Conservation (phyloP, 2,329 filamentous ascomycete species). For the Tolypocladium tundrense region DNA sequence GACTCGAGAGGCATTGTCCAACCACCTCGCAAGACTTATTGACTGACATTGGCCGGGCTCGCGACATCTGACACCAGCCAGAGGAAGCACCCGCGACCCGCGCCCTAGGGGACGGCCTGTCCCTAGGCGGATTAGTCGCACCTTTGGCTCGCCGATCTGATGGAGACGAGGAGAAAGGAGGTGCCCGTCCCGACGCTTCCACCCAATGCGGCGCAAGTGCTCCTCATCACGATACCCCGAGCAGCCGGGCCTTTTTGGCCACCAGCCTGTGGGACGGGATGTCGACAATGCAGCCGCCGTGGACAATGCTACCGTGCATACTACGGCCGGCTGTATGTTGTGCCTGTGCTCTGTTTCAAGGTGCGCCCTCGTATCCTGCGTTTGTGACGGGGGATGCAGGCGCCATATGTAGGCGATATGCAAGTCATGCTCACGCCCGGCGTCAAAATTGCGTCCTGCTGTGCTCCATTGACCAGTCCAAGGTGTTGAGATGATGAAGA, state of each 20-base stretch:
- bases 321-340: neutral
- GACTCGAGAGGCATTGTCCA: conserved; percentile 14
- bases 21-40: conserved; percentile 16
- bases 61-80: conserved; percentile 8
- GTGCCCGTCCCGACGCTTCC: neutral
- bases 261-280: neutral
- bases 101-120: conserved; percentile 5
- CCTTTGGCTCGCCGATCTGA: neutral
- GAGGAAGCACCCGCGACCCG: conserved; percentile 9
- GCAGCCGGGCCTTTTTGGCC: neutral
- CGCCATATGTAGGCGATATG: conserved; percentile 1
- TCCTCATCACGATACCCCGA: neutral
- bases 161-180: neutral
- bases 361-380: neutral
- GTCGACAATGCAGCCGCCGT: neutral
- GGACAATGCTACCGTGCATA: neutral
- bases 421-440: conserved; percentile 3
- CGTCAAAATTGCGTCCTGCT: neutral
- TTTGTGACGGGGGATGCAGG: neutral
- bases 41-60: conserved; percentile 1
- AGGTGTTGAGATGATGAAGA: neutral
- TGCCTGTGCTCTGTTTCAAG: neutral
- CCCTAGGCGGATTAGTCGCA: conserved; percentile 4
- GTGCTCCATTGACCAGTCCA: neutral
- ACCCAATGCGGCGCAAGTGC: neutral